Conservation (phyloP, 208 protist species). For the Leishmania aethiopica region DNA sequence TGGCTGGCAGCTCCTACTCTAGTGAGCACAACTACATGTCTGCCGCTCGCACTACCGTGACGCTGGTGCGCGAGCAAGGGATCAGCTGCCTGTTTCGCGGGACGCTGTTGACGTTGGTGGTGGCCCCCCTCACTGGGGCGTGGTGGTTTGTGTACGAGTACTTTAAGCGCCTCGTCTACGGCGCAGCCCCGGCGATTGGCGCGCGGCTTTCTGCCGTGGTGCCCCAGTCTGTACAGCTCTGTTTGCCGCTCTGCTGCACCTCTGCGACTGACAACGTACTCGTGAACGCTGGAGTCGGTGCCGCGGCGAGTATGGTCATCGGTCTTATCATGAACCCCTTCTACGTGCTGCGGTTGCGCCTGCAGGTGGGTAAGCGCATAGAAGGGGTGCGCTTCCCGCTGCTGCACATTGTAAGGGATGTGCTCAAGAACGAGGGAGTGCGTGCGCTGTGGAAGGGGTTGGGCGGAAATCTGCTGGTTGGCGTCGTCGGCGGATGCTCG, state of each 20-base stretch:
- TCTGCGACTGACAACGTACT: conserved; percentile 75
- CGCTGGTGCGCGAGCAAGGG: conserved; percentile 64
- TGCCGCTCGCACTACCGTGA: conserved; percentile 57
- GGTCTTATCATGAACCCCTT: conserved; percentile 79
- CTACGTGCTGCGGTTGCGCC: conserved; percentile 75
- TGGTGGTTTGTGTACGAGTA: conserved; percentile 88
- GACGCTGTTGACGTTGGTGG: conserved; percentile 69
- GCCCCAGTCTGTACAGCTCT: conserved; percentile 19
- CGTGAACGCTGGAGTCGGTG: conserved; percentile 72
- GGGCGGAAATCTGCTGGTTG: conserved; percentile 68
- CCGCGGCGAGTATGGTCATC: conserved; percentile 61
- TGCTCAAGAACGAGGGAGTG: conserved; percentile 59
- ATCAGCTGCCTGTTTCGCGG: conserved; percentile 67
- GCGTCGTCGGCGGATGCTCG: conserved; percentile 61
- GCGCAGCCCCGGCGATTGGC: conserved; percentile 31
- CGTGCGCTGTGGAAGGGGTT: conserved; percentile 75
- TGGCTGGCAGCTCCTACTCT: conserved; percentile 60
- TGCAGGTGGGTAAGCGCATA: conserved; percentile 58
- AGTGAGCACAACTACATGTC: conserved; percentile 79
- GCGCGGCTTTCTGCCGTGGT: conserved; percentile 22
- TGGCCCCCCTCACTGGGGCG: conserved; percentile 71
- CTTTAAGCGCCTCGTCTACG: conserved; percentile 68
- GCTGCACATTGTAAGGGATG: conserved; percentile 43
- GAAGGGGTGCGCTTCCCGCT: conserved; percentile 49
- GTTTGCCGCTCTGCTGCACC: conserved; percentile 48